Evolutionary conservation across 495 filamentous ascomycete genomes (phyloP).

Genomic region (Xylona heveae): DNA sequence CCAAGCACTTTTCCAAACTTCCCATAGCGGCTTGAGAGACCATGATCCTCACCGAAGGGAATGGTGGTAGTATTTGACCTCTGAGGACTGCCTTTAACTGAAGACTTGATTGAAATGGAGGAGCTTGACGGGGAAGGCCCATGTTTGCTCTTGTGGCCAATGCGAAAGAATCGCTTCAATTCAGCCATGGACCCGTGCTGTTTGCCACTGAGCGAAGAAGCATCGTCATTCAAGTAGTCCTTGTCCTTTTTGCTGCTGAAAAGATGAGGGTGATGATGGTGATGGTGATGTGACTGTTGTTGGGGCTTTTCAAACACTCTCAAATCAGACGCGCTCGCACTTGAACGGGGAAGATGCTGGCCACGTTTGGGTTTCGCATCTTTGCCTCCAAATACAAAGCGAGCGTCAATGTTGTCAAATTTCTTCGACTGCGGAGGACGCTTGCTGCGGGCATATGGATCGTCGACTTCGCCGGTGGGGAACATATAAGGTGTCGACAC

Average conservation of each 20-base stretch:
- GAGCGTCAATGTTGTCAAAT: conserved; percentile 48
- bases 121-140: conserved; percentile 35
- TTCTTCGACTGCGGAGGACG: conserved; percentile 51
- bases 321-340: background rate
- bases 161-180: conserved; percentile 77
- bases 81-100: conserved; percentile 3
- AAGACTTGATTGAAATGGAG: conserved; percentile 21
- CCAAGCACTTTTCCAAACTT: conserved; percentile 87
- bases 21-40: conserved; percentile 75
- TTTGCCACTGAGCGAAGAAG: conserved; percentile 16
- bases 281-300: too few relatives aligned
- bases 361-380: conserved; percentile 26
- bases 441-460: conserved; percentile 72
- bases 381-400: conserved; percentile 59
- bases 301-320: conserved; percentile 23
- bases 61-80: conserved; percentile 39
- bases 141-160: conserved; percentile 46
- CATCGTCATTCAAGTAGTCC: conserved; percentile 17
- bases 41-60: conserved; percentile 89
- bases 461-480: conserved; percentile 62
- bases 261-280: conserved; percentile 26
- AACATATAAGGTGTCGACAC: conserved; percentile 29
- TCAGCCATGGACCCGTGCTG: conserved; percentile 81
- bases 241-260: conserved; percentile 24
- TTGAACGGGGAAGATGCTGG: background rate